These are phyloP conservation scores for Penicillium sumatraense DNA, from an alignment of 2,329 filamentous ascomycete species.

Conservation along the genomic window DNA sequence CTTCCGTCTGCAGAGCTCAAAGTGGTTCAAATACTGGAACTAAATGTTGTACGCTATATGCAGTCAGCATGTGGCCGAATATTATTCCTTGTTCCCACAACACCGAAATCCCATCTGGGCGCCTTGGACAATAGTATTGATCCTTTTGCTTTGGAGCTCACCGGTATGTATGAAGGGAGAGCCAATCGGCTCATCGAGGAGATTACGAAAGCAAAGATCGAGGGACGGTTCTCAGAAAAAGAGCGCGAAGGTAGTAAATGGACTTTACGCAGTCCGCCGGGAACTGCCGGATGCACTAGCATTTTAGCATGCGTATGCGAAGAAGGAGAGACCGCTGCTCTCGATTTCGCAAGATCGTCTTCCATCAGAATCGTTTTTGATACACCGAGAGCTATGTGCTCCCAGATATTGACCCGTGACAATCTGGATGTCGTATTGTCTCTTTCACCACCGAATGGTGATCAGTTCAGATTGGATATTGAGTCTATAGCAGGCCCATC, in stretches of 20 bases:
- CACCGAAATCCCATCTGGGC: constrained; percentile 22
- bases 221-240: constrained; percentile 80
- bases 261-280: constrained; percentile 73
- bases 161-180: constrained; percentile 77
- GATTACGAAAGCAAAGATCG: constrained; percentile 81
- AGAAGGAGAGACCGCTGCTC: constrained; percentile 43
- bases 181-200: constrained; percentile 81
- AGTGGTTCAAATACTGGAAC: constrained; percentile 73
- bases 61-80: constrained; percentile 46
- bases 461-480: constrained; percentile 60
- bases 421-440: constrained; percentile 59
- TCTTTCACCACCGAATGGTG: constrained; percentile 71
- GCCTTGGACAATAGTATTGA: constrained; percentile 38
- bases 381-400: constrained; percentile 33
- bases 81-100: constrained; percentile 41
- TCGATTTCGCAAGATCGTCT: constrained; percentile 56
- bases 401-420: constrained; percentile 35
- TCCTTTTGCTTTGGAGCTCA: constrained; percentile 71
- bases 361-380: constrained; percentile 44
- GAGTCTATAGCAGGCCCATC: constrained; percentile 70
- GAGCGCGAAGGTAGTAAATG: constrained; percentile 81
- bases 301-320: constrained; percentile 54
- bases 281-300: constrained; percentile 60
- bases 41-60: constrained; percentile 72
- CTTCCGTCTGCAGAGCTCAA: constrained; percentile 66